Base-by-base conservation (phyloP, 495 filamentous ascomycete genomes). In the Podospora tetraspora region DNA sequence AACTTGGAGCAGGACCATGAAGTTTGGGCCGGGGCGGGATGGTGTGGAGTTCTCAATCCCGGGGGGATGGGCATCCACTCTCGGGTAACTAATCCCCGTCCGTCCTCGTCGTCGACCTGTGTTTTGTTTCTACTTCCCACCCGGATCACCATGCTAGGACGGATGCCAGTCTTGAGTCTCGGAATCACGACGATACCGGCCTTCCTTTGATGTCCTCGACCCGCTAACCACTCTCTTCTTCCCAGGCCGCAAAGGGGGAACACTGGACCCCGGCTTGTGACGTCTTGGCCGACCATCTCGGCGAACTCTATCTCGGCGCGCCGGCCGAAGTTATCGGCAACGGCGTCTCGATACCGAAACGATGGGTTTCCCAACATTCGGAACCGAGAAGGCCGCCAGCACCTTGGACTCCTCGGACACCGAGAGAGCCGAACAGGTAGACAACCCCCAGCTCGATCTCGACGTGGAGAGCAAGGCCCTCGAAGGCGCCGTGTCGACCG, bases 331-430 rank as follows among this genome's bases (percentile, higher is more conserved):
- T 9, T 24, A 59, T 10, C n/a, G n/a, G 19, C n/a, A 27, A 32
- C 29, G 22, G 27, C 29, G 19, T 10, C 30, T 10, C 63, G 27
- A 11, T 9, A 21, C 25, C 25, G 22, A 10, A 25, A 29, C 32
- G 25, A 22, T 16, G 56, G 23, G 21, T 37, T 43, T 19, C 7
- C 21, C 30, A n/a, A 16, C 56, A n/a, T 52, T 52, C 43, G 19
- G 43, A 23, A 66, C 13, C 24, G 34, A 61, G 7, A 52, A 61
- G 61, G 19, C 58, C 22, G 12, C 58, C 22, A 61, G 65, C 57
- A 56, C 27, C 11, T 61, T 32, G 22, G 65, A 66, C 25, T 8
- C 24, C 0, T 66, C 65, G 3, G 65, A 66, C 43, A 61, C 65
- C 10, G 65, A 66, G 13, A 30, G 57, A 19, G 32, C 30, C 30